Conservation (phyloP, 2,329 filamentous ascomycete species). For the Cytospora piceae region DNA sequence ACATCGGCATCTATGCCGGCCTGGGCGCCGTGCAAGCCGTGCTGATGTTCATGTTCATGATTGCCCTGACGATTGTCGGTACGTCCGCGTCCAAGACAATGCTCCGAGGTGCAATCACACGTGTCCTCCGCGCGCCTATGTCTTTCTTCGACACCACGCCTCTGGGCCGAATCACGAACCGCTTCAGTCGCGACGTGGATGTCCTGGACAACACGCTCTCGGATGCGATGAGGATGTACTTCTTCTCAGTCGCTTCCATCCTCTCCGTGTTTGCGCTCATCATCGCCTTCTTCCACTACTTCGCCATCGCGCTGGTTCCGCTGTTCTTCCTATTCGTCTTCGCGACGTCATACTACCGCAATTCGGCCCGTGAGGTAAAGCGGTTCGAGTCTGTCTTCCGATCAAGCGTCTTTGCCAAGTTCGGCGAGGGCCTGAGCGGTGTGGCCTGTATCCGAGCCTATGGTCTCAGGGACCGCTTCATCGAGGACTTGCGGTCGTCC, state of each 20-base stretch:
- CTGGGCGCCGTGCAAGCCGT: constrained; percentile 73
- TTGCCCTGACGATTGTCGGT: constrained; percentile 75
- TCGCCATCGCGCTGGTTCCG: constrained; percentile 64
- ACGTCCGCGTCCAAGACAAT: constrained; percentile 82
- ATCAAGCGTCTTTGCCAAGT: constrained; percentile 86
- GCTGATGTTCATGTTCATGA: constrained; percentile 80
- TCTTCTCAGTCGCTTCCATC: constrained; percentile 82
- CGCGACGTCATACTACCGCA: constrained; percentile 83
- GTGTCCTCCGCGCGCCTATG: constrained; percentile 76
- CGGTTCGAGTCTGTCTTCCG: constrained; percentile 89
- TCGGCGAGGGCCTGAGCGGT: constrained; percentile 84
- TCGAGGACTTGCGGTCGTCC: constrained; percentile 66
- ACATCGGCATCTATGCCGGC: constrained; percentile 73
- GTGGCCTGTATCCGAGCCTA: constrained; percentile 89
- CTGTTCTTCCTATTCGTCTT: constrained; percentile 79
- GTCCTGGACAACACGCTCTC: constrained; percentile 94
- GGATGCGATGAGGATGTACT: constrained; percentile 91
- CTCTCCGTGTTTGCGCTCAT: constrained; percentile 84
- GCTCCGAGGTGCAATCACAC: constrained; percentile 76
- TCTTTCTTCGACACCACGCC: constrained; percentile 98
- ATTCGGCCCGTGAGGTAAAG: constrained; percentile 92
- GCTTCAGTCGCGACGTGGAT: constrained; percentile 93
- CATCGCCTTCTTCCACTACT: constrained; percentile 95
- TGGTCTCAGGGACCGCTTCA: constrained; percentile 77
- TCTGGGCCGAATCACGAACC: constrained; percentile 91